A percentile compares a stretch with the other conserved stretches of the same genome.
Conservation (phyloP, 2,329 filamentous ascomycete species). For the Verticillium nubilum region DNA sequence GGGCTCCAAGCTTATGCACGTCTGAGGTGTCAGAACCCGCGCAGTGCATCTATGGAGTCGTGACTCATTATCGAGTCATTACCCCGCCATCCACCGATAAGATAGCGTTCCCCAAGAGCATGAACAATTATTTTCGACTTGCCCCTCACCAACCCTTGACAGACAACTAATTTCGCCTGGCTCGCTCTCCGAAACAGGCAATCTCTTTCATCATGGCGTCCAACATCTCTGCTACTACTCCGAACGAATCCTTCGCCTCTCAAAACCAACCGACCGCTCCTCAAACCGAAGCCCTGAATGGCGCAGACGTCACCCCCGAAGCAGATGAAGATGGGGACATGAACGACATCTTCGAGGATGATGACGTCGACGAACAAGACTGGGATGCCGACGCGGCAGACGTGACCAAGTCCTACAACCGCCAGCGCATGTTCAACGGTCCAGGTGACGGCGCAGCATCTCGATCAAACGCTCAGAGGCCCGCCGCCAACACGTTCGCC, state of each 20-base stretch:
- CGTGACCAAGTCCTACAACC: constrained; percentile 83
- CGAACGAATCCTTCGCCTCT: neutral
- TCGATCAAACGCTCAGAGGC: constrained; percentile 73
- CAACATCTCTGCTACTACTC: neutral
- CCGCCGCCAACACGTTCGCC: constrained; percentile 71
- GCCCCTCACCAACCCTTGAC: neutral
- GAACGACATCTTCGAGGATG: constrained; percentile 47
- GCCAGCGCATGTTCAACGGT: constrained; percentile 64
- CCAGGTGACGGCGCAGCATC: constrained; percentile 45
- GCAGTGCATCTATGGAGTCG: neutral
- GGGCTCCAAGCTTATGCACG: neutral
- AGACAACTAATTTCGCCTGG: neutral
- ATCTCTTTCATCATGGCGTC: neutral
- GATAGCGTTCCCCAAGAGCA: neutral
- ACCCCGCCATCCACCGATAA: neutral
- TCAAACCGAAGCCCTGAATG: constrained; percentile 12
- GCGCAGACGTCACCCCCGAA: constrained; percentile 18
- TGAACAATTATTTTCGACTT: neutral
- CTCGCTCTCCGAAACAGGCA: neutral
- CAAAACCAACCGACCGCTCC: neutral
- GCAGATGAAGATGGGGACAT: constrained; percentile 30
- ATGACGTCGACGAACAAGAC: constrained; percentile 53
- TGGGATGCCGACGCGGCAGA: constrained; percentile 57
- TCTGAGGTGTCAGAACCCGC: neutral
- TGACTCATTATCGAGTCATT: neutral